Base-by-base conservation (phyloP, 2,329 filamentous ascomycete genomes). In the Fusarium phyllophilum region DNA sequence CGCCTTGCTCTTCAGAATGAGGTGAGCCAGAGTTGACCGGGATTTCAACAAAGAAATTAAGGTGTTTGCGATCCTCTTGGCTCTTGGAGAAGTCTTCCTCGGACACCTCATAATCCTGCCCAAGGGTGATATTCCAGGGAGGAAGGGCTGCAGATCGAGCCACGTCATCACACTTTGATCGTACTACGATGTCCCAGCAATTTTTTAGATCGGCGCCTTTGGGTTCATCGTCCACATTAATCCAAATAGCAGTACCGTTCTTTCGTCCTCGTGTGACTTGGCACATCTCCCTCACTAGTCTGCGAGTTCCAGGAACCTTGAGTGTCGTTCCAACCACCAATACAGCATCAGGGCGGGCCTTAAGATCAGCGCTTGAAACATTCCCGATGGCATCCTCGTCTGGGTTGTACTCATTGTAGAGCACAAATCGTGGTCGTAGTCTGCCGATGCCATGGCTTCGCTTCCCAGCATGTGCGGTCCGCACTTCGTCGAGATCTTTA, bases 331-430 rank as follows among this genome's bases (percentile, higher is more conserved):
- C 96, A 14, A 97, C 96, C 34, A 99, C 96, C 75, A 99, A 91
- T 33, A 99, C 89, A 24, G 95, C 95, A 81, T 98, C 96, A 1
- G 96, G 96, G 42, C 95, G 89, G 46, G 92, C 89, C 69, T 94
- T 93, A 66, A 98, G 85, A 81, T 99, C 96, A 9, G 95, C 92
- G 74, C 91, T 91, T 58, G 95, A 94, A 45, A 97, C 95, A 29
- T 94, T 94, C 48, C 96, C 95, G 81, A 99, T 99, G 20, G 96
- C 96, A 77, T 98, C 96, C 75, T 96, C 94, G 75, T 99, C 96
- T 1, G 96, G 96, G 80, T 98, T 98, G 81, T 94, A 93, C 82
- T 99, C 96, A 81, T 98, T 98, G 85, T 99, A 99, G 15, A 99
- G 88, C 9, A 98, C 96, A 85, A 99, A 98, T 65, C 96, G 90